Evolutionary conservation across 352 stramenopile species (phyloP).

Genomic region (Aphanomyces astaci): DNA sequence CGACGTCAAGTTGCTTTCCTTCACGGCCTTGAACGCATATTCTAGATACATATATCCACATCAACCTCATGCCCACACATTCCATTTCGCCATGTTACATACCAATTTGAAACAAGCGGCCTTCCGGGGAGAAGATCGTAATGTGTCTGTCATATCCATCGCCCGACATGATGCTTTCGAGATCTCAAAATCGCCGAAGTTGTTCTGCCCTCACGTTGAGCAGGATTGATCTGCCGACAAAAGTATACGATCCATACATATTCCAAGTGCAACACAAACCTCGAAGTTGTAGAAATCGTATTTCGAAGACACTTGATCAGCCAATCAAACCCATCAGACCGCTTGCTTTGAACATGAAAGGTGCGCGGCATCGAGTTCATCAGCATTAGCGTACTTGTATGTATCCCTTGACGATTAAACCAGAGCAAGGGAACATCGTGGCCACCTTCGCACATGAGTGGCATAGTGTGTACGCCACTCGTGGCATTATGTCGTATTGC

Average conservation of each 20-base stretch:
- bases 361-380: no score
- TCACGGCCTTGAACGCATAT: conserved; percentile 98
- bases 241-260: conserved; percentile 13
- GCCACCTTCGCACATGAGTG: no score
- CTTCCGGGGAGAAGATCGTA: conserved; percentile 99
- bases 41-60: conserved; percentile 62
- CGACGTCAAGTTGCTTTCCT: conserved; percentile 90
- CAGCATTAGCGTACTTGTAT: no score
- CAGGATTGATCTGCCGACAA: not conserved
- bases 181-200: conserved; percentile 10
- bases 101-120: conserved; percentile 97
- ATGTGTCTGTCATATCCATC: conserved; percentile 90
- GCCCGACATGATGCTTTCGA: conserved; percentile 46
- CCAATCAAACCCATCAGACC: no score
- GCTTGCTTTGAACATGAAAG: no score
- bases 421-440: no score
- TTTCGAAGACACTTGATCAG: conserved; percentile 1
- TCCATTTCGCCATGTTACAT: no score
- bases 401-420: no score
- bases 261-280: conserved; percentile 6
- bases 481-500: no score
- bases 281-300: conserved; percentile 4
- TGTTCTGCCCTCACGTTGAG: conserved; percentile 16
- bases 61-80: no score
- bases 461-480: no score